Percentiles rank a stretch among this genome's conserved stretches.
Evolutionary conservation across 331 rosid genomes (phyloP).

Genomic region (Dryas integrifolia): DNA sequence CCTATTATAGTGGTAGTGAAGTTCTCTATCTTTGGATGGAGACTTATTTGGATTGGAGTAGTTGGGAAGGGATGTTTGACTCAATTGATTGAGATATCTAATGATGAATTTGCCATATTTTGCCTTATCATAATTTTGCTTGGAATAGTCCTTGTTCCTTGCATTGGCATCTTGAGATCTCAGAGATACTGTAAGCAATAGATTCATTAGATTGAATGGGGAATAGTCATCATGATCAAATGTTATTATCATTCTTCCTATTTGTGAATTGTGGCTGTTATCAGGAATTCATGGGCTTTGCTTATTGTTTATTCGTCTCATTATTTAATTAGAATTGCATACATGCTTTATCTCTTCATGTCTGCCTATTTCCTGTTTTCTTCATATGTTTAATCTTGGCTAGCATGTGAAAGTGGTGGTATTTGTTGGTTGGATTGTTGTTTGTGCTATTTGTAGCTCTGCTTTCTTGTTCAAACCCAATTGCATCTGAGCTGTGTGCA

Average conservation of each 20-base stretch:
- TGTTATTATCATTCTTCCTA: background rate
- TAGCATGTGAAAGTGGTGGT: background rate
- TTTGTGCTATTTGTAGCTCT: background rate
- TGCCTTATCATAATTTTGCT: background rate
- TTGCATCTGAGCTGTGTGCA: background rate
- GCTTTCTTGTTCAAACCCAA: background rate
- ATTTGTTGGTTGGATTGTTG: background rate
- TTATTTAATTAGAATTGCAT: background rate
- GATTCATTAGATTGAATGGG: background rate
- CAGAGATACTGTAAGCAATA: background rate
- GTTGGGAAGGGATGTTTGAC: background rate
- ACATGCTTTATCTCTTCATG: background rate
- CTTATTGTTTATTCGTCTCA: background rate
- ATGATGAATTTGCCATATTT: background rate
- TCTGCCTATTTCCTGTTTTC: background rate
- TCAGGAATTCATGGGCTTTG: background rate
- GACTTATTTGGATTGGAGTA: background rate
- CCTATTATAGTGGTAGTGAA: background rate
- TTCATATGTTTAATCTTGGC: background rate
- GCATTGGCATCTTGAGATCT: background rate
- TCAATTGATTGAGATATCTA: background rate
- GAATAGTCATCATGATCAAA: background rate
- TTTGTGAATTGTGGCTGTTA: background rate
- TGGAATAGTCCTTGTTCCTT: background rate
- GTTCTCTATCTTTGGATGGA: background rate